Percentiles rank a stretch among this genome's conserved stretches.
These are phyloP conservation scores for Populus nigra DNA, from an alignment of 345 rosid genomes.

Conservation along the genomic window DNA sequence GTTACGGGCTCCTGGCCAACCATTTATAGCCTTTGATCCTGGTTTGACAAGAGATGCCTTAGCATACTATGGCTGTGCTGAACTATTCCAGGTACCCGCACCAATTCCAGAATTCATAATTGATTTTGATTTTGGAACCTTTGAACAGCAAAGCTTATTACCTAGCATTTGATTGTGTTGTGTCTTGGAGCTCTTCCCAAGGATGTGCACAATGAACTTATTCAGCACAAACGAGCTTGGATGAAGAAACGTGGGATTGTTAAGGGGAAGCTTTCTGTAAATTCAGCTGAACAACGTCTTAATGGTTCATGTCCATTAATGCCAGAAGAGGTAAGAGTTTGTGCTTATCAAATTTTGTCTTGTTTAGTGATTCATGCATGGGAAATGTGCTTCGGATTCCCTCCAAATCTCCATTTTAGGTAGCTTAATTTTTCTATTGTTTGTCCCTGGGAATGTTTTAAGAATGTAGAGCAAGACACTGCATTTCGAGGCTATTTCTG, in stretches of 20 bases:
- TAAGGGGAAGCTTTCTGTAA: conserved; percentile 66
- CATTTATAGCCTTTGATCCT: conserved; percentile 93
- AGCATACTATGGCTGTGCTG: conserved; percentile 94
- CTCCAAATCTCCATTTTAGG: background rate
- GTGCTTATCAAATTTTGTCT: background rate
- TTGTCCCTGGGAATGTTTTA: background rate
- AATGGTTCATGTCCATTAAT: conserved; percentile 79
- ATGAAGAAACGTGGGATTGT: conserved; percentile 80
- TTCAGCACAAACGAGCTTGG: conserved; percentile 95
- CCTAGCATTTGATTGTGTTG: conserved; percentile 25
- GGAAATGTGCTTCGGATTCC: background rate
- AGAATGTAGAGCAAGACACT: background rate
- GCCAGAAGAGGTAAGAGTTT: conserved; percentile 83
- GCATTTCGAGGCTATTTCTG: background rate
- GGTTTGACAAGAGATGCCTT: conserved; percentile 96
- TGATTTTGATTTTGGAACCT: conserved; percentile 7
- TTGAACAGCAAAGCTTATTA: conserved; percentile 21
- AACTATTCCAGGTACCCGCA: conserved; percentile 91
- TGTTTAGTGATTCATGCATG: background rate
- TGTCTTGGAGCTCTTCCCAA: conserved; percentile 60
- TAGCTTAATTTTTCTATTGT: background rate
- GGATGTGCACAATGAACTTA: conserved; percentile 96
- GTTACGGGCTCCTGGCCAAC: conserved; percentile 77
- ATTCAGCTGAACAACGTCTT: conserved; percentile 61
- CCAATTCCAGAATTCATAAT: conserved; percentile 12